Evolutionary conservation across 352 stramenopile species (phyloP).

Genomic region (Saprolegnia diclina): DNA sequence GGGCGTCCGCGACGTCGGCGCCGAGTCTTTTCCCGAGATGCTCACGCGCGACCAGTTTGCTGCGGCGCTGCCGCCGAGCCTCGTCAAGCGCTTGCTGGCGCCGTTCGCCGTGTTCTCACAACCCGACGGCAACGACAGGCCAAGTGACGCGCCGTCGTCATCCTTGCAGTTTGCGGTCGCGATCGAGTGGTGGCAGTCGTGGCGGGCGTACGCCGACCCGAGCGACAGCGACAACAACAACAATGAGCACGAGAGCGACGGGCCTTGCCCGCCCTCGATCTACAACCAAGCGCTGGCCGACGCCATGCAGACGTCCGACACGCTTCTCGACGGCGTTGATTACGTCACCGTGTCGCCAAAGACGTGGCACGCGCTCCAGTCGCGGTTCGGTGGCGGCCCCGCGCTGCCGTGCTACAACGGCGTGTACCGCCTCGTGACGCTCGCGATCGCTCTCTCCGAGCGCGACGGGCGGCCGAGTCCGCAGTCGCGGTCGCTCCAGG

Average conservation of each 20-base stretch:
- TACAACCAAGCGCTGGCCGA: conserved; percentile 17
- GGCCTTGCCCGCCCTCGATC: neutral
- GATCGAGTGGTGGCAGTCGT: conserved; percentile 2
- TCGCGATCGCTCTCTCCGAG: conserved; percentile 12
- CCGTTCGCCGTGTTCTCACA: conserved; percentile 14
- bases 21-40: neutral
- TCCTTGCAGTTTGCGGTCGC: conserved; percentile 1
- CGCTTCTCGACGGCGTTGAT: neutral
- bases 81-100: neutral
- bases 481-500: neutral
- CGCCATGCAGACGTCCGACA: neutral
- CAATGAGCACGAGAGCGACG: neutral
- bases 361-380: neutral
- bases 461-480: conserved; percentile 15
- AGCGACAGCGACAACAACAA: neutral
- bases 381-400: conserved; percentile 14
- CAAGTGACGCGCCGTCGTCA: neutral
- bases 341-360: conserved; percentile 1
- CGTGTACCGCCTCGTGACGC: neutral
- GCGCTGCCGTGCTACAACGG: neutral
- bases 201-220: conserved; percentile 5
- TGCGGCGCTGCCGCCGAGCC: neutral
- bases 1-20: neutral
- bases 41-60: conserved; percentile 11
- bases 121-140: neutral